Evolutionary conservation across 2,329 filamentous ascomycete species (phyloP).

Genomic region (Pestalotiopsis sp.): DNA sequence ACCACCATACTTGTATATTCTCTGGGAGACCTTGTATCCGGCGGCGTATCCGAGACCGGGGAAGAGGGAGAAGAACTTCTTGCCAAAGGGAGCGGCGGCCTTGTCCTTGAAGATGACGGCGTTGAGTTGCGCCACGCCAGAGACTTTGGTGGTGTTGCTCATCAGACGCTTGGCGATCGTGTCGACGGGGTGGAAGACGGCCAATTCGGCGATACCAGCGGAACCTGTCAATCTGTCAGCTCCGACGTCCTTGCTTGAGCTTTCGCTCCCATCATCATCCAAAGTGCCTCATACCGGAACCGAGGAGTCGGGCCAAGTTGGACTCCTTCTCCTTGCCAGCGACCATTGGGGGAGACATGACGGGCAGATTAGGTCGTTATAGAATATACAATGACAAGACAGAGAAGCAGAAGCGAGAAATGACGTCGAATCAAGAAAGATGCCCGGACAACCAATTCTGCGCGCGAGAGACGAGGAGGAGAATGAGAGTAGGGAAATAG

Average conservation of each 20-base stretch:
- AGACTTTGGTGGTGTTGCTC: slow-evolving; percentile 81
- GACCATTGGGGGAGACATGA: slow-evolving; percentile 63
- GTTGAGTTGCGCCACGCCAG: slow-evolving; percentile 65
- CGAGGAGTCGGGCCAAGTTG: slow-evolving; percentile 80
- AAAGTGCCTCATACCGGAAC: slow-evolving; percentile 67
- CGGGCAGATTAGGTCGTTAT: slow-evolving; percentile 17
- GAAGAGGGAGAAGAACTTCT: slow-evolving; percentile 94
- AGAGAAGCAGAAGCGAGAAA: background rate
- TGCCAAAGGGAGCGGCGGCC: slow-evolving; percentile 66
- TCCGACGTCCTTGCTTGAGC: no score
- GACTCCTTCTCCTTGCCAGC: slow-evolving; percentile 73
- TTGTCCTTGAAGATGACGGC: slow-evolving; percentile 91
- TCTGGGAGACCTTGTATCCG: slow-evolving; percentile 95
- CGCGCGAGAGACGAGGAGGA: background rate
- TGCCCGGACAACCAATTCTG: background rate
- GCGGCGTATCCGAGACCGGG: slow-evolving; percentile 96
- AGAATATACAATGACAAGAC: background rate
- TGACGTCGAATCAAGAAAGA: background rate
- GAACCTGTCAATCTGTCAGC: slow-evolving; percentile 47
- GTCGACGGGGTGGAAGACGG: slow-evolving; percentile 80
- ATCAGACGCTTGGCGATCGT: slow-evolving; percentile 98
- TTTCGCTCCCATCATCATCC: background rate
- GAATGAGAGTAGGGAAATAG: background rate
- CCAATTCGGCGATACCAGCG: slow-evolving; percentile 62
- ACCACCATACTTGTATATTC: slow-evolving; percentile 98